Percentiles rank a stretch among this genome's conserved stretches.
phyloP scores from a whole-genome alignment of 495 filamentous ascomycete species.

The Xylaria sp. region DNA sequence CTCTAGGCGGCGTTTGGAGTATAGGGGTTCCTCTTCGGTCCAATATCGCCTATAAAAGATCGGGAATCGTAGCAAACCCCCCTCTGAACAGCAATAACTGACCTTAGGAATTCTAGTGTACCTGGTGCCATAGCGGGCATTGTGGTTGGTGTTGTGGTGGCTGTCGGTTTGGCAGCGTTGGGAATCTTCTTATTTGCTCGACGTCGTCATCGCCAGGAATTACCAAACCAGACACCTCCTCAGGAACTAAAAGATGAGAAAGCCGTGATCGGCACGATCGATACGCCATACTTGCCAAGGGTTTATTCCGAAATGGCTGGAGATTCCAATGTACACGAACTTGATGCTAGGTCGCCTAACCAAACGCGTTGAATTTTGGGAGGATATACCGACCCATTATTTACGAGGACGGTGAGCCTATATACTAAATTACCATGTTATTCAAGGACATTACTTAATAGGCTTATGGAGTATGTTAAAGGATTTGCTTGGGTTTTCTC shows the following conservation, averaged over 20 bases:
- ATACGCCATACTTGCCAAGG: background rate
- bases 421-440: background rate
- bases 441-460: background rate
- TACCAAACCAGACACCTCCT: background rate
- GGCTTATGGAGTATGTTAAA: background rate
- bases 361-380: conserved; percentile 17
- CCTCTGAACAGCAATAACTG: background rate
- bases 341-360: conserved; percentile 5
- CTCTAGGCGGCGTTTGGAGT: background rate
- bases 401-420: background rate
- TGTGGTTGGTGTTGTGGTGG: conserved; percentile 28
- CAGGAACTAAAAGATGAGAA: background rate
- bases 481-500: background rate
- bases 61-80: background rate
- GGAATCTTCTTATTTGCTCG: conserved; percentile 17
- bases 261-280: background rate
- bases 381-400: background rate
- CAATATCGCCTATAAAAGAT: background rate
- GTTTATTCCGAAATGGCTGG: conserved; percentile 3
- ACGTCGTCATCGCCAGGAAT: conserved; percentile 15
- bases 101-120: background rate
- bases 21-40: background rate
- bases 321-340: conserved; percentile 4
- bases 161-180: conserved; percentile 7
- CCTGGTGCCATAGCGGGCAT: conserved; percentile 31